Evolutionary conservation across 352 stramenopile species (phyloP).

Genomic region (Blastocystis sp.): DNA sequence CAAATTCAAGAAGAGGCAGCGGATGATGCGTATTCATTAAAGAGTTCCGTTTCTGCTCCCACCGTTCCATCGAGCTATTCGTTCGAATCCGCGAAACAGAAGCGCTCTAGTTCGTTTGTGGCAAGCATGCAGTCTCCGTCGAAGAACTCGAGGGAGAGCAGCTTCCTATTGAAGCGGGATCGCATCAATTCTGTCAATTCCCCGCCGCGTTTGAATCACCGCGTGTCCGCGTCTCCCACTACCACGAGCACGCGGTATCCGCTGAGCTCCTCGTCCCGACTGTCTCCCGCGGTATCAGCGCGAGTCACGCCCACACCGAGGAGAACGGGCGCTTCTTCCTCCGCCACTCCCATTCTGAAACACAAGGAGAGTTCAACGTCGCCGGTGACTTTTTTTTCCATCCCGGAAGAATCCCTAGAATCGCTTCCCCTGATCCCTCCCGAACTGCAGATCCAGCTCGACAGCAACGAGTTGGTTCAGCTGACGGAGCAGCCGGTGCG

Average conservation of each 20-base stretch:
- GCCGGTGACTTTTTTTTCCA: neutral
- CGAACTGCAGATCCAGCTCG: constrained; percentile 1
- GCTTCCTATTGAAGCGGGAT: constrained; percentile 12
- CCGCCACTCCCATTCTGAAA: neutral
- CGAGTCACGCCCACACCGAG: neutral
- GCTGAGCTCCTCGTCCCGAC: neutral
- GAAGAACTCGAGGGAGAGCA: neutral
- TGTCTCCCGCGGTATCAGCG: neutral
- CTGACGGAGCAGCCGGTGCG: constrained; percentile 30
- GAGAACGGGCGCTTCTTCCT: neutral
- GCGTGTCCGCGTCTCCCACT: neutral
- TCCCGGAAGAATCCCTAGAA: neutral
- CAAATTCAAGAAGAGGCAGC: neutral
- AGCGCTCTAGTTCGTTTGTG: constrained; percentile 28
- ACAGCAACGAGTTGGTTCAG: neutral
- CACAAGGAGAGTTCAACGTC: neutral
- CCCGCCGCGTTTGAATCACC: neutral
- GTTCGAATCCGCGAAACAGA: constrained; percentile 22
- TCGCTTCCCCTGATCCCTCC: neutral
- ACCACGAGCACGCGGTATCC: neutral
- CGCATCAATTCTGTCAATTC: neutral
- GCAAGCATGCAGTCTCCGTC: neutral
- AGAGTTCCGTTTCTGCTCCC: too few species aligned
- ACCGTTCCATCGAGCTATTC: neutral
- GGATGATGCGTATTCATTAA: too few species aligned